These are phyloP conservation scores for Lindgomyces ingoldianus DNA, from an alignment of 495 filamentous ascomycete species.

Conservation along the genomic window DNA sequence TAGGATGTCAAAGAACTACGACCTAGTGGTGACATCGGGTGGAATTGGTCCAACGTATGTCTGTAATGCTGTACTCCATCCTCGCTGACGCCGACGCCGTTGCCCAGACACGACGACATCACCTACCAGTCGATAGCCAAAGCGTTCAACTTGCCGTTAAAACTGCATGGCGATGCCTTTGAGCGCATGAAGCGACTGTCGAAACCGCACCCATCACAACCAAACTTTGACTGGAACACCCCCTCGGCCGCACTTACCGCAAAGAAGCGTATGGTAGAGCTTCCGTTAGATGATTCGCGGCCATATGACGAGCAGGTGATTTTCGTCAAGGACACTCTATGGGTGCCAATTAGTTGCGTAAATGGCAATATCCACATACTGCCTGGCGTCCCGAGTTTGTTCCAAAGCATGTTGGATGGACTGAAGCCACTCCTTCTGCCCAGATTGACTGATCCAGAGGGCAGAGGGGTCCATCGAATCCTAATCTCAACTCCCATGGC, in stretches of 20 bases:
- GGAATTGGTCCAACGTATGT: slow-evolving; percentile 91
- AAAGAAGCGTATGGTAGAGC: slow-evolving; percentile 82
- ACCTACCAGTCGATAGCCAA: slow-evolving; percentile 93
- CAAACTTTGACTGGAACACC: slow-evolving; percentile 80
- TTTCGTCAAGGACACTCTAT: slow-evolving; percentile 77
- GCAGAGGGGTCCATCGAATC: slow-evolving; percentile 73
- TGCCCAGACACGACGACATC: slow-evolving; percentile 85
- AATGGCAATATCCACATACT: slow-evolving; percentile 94
- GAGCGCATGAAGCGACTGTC: slow-evolving; percentile 81
- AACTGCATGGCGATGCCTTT: slow-evolving; percentile 72
- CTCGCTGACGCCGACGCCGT: slow-evolving; percentile 5
- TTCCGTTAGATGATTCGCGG: slow-evolving; percentile 71
- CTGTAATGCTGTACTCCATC: slow-evolving; percentile 10
- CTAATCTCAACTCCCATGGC: slow-evolving; percentile 81
- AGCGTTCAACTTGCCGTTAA: slow-evolving; percentile 75
- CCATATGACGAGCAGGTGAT: slow-evolving; percentile 65
- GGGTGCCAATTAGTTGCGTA: slow-evolving; percentile 85
- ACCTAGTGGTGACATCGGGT: slow-evolving; percentile 90
- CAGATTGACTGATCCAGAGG: slow-evolving; percentile 72
- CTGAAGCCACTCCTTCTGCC: slow-evolving; percentile 69
- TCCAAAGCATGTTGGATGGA: slow-evolving; percentile 73
- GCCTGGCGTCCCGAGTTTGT: slow-evolving; percentile 84
- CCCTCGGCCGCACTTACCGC: slow-evolving; percentile 76
- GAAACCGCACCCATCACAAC: slow-evolving; percentile 67
- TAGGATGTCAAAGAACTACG: slow-evolving; percentile 84